Conservation (phyloP, 257 asterid genomes). For the Agastache rugosa region DNA sequence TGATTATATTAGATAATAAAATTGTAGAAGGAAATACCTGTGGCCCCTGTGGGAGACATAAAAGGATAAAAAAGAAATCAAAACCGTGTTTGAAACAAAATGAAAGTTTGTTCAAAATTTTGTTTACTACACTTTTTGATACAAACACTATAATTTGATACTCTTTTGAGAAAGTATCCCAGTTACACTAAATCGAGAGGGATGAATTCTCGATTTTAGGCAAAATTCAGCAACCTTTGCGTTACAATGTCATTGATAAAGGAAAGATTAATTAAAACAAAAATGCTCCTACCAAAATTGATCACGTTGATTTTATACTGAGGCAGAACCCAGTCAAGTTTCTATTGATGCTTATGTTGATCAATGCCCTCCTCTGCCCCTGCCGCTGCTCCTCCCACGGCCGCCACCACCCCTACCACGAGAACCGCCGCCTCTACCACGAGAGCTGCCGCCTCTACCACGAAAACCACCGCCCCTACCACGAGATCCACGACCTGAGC, state of each 20-base stretch:
- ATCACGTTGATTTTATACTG: background rate
- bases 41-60: too few species aligned
- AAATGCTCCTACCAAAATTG: constrained; percentile 21
- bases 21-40: too few species aligned
- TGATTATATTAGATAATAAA: too few species aligned
- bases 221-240: background rate
- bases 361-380: constrained; percentile 46
- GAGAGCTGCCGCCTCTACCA: constrained; percentile 49
- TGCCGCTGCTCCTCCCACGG: constrained; percentile 41
- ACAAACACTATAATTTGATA: too few species aligned
- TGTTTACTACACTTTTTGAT: too few species aligned
- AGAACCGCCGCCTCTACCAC: constrained; percentile 42
- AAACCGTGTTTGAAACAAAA: background rate
- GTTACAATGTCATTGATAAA: background rate
- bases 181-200: too few species aligned
- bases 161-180: too few species aligned
- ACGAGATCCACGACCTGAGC: constrained; percentile 48
- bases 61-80: too few species aligned
- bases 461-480: constrained; percentile 45
- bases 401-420: constrained; percentile 46
- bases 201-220: too few species aligned
- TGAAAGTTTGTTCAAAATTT: too few species aligned
- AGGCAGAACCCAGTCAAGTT: background rate
- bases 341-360: constrained; percentile 24
- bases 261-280: background rate